Base-by-base conservation (phyloP, 768 basidiomycete genomes). In the Tulasnella sp. region DNA sequence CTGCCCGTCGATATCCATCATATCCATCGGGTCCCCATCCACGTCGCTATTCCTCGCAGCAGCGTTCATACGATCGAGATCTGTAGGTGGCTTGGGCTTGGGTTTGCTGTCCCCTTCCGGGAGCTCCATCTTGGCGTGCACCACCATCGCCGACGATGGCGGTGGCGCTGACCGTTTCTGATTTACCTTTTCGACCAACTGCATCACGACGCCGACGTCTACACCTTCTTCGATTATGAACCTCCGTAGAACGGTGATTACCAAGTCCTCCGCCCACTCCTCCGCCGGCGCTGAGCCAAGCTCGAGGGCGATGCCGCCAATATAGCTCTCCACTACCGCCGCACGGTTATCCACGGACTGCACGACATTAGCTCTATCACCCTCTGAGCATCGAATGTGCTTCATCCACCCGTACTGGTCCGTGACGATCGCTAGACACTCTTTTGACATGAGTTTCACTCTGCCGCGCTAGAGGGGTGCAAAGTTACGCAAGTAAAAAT, bases 401-500 rank as follows among this genome's bases (percentile, higher is more conserved):
- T 45, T 43, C 42, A 56, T 56, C 11, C 41, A 56, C 3, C 49
- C 21, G 29, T 49, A 49, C 27, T 4, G 5, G 48, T 59, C 57
- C 30, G 57, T 49, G 2, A 59, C 34, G 17, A 25, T 4, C 11
- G 57, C 57, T 19, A 59, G 57, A 11, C 31, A 59, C 57, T 59
- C 57, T 38, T 59, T 59, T 17, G 46, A 49, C 17, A 51, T 30
- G 12, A 59, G 21, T 1, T 27, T 30, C 3, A 48, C 31, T 9
- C 48, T n/a, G 19, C 42, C 17, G 3, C 19, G 27, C 56, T 45
- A 19, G n/a, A 43, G 4, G 27, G 9, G 21, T 19, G 42, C 3
- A 4, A 15, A 12, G 25, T 24, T 2, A 11, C 24, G 41, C 29
- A 22, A n/a, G n/a, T n/a, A n/a, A n/a, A n/a, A n/a, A n/a, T n/a